Evolutionary conservation across 2,329 filamentous ascomycete genomes (phyloP), one percentile per base, ranked within the genome.

Genomic region (Alternaria consortialis): DNA sequence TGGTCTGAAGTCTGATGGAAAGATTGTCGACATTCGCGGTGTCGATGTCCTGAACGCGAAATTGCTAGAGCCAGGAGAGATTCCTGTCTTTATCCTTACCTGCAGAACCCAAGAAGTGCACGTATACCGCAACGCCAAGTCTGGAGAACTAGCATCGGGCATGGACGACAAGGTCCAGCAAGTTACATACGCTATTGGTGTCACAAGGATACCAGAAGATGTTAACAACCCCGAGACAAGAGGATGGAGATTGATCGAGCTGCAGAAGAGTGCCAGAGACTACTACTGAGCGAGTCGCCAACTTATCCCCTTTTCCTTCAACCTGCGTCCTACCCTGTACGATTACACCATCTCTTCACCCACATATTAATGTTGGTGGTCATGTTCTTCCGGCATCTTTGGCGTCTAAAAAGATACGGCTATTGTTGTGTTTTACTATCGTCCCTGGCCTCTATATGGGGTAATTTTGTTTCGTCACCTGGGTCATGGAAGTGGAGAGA

Each of bases 111-210:
- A 99, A 79, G 95, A 99, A 81, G 94, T 99, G 11, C 95, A 99
- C 77, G 94, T 98, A 15, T 99, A 97, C 83, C 88, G 91, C 64
- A 97, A 98, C 68, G 89, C 90, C 60, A 98, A 99, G 85, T 90
- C 90, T 1, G 90, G 90, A 66, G 86, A 97, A 79, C 87, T 99
- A 48, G 94, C 94, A 3, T 94, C 94, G 12, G 95, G 95, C 43
- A 98, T 97, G 93, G 95, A 99, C 80, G 95, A 99, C 81, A 96
- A 94, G 82, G 95, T 99, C 25, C 95, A 99, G 81, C 89, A 97
- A 70, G 95, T 99, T 69, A 98, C 95, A 2, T 99, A 99, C 76
- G 95, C 94, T 65, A 98, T 99, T 70, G 95, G 95, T 72, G 91
- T 99, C 62, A 99, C 95, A 4, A 86, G 95, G 67, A 89, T 97